Percentiles rank a stretch among this genome's conserved stretches.
Conservation (phyloP, 1,139 yeast genomes). For the Hyphopichia fennica region DNA sequence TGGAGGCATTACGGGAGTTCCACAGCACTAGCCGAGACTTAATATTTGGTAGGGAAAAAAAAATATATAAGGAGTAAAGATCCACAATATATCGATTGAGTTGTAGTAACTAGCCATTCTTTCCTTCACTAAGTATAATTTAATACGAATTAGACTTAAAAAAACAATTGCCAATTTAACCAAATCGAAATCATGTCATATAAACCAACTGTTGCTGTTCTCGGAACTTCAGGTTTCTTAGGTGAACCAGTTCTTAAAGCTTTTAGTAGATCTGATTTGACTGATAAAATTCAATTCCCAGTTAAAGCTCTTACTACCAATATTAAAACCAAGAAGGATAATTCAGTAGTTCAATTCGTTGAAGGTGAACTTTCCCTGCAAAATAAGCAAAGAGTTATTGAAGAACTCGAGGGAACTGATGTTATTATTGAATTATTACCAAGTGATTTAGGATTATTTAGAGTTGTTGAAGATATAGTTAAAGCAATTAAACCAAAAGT, state of each 20-base stretch:
- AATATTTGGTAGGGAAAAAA: too few species aligned
- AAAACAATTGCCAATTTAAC: too few species aligned
- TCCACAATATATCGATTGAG: too few species aligned
- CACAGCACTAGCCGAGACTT: too few species aligned
- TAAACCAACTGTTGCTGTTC: conserved; percentile 43
- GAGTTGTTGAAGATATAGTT: conserved; percentile 31
- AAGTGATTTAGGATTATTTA: conserved; percentile 21
- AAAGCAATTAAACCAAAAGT: conserved; percentile 46
- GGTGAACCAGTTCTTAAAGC: conserved; percentile 51
- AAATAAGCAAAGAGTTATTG: conserved; percentile 20
- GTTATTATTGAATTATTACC: conserved; percentile 50
- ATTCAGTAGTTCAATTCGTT: conserved; percentile 43
- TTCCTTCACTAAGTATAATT: too few species aligned
- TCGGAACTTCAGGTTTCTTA: conserved; percentile 54
- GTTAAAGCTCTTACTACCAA: conserved; percentile 52
- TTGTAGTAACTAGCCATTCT: too few species aligned
- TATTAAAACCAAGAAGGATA: conserved; percentile 29
- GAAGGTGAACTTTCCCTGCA: conserved; percentile 21
- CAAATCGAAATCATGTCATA: conserved; percentile 1
- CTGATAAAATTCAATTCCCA: conserved; percentile 46
- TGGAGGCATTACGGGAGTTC: too few species aligned
- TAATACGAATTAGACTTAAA: too few species aligned
- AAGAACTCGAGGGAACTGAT: conserved; percentile 48
- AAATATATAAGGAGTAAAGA: too few species aligned
- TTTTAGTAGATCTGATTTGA: conserved; percentile 41